These are phyloP conservation scores for Hypoxylon sp. DNA, from an alignment of 2,329 filamentous ascomycete species.

Conservation along the genomic window DNA sequence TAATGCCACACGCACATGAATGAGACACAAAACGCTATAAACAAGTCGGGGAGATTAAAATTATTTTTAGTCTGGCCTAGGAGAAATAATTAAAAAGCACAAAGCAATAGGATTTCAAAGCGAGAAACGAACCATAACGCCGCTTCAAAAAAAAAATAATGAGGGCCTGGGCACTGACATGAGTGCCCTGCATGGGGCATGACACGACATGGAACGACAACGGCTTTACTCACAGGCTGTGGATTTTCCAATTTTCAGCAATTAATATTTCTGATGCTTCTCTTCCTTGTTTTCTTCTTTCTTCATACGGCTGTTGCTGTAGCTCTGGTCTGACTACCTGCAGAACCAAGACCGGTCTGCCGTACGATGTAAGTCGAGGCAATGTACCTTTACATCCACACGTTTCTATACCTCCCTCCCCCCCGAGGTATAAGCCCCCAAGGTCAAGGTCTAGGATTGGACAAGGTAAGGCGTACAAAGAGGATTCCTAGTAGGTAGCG, in stretches of 20 bases:
- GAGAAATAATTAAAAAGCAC: conserved; percentile 28
- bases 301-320: conserved; percentile 25
- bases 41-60: conserved; percentile 13
- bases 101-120: conserved; percentile 27
- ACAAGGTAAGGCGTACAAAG: conserved; percentile 41
- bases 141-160: conserved; percentile 30
- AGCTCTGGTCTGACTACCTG: conserved; percentile 41
- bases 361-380: conserved; percentile 29
- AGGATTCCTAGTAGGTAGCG: conserved; percentile 30
- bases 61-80: conserved; percentile 34
- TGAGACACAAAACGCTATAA: conserved; percentile 22
- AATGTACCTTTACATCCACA: conserved; percentile 39
- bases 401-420: conserved; percentile 33
- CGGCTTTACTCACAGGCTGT: conserved; percentile 24
- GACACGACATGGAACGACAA: conserved; percentile 45
- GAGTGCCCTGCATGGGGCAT: conserved; percentile 42
- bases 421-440: conserved; percentile 29
- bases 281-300: conserved; percentile 26
- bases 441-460: conserved; percentile 44
- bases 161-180: conserved; percentile 41
- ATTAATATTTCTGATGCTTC: conserved; percentile 30
- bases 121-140: conserved; percentile 27
- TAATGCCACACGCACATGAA: conserved; percentile 3
- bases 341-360: conserved; percentile 43
- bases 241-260: conserved; percentile 31